phyloP scores from a whole-genome alignment of 805 yeast species.

The Candida corydali region DNA sequence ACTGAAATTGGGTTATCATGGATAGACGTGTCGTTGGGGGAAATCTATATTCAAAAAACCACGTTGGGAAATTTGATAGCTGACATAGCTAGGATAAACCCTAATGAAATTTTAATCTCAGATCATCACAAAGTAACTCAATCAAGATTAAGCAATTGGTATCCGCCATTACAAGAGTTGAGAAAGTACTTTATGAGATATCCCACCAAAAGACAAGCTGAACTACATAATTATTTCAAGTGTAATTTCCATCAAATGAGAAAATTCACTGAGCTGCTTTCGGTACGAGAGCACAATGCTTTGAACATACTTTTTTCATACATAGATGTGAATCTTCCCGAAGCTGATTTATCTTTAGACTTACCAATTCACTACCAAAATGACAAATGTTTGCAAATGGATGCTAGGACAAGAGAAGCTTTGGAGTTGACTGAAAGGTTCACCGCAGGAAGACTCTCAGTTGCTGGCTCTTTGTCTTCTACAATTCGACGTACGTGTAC shows the following conservation, averaged over 20 bases:
- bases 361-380: conserved; percentile 59
- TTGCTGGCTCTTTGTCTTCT: conserved; percentile 68
- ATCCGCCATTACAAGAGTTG: conserved; percentile 54
- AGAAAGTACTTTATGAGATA: conserved; percentile 58
- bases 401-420: conserved; percentile 72
- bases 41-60: conserved; percentile 64
- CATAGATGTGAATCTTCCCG: conserved; percentile 70
- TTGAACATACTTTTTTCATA: conserved; percentile 59
- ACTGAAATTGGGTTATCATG: conserved; percentile 70
- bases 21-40: conserved; percentile 87
- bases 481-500: conserved; percentile 73
- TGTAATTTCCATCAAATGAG: conserved; percentile 32
- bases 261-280: conserved; percentile 27
- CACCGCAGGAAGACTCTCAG: conserved; percentile 42
- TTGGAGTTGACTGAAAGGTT: conserved; percentile 63
- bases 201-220: conserved; percentile 32
- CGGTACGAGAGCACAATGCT: conserved; percentile 54
- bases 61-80: conserved; percentile 57
- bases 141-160: conserved; percentile 48
- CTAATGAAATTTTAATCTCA: conserved; percentile 71
- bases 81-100: conserved; percentile 72
- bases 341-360: conserved; percentile 55
- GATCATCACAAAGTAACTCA: conserved; percentile 38
- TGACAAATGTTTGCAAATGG: conserved; percentile 64
- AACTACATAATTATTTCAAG: conserved; percentile 29